Evolutionary conservation across 495 filamentous ascomycete species (phyloP).

Genomic region (Geoglossum glabrum): DNA sequence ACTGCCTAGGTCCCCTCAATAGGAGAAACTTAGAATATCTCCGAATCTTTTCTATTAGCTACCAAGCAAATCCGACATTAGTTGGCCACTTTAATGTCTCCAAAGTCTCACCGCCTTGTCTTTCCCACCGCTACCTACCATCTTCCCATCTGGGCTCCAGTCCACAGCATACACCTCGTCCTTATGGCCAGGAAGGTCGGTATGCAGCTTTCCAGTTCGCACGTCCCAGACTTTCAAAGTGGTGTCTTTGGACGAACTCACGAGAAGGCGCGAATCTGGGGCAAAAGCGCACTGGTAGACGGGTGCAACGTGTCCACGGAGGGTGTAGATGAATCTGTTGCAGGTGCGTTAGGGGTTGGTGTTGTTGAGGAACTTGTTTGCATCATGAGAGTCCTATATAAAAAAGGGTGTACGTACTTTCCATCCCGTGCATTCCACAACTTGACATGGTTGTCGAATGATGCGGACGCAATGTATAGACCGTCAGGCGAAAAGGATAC

Average conservation of each 20-base stretch:
- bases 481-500: slow-evolving; percentile 87
- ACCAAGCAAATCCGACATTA: too few species aligned
- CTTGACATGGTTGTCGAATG: slow-evolving; percentile 86
- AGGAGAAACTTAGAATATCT: too few species aligned
- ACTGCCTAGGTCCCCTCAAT: too few species aligned
- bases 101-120: slow-evolving; percentile 82
- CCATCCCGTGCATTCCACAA: slow-evolving; percentile 59
- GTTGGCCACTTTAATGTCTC: slow-evolving; percentile 35
- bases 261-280: slow-evolving; percentile 67
- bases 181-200: slow-evolving; percentile 78
- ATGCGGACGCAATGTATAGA: slow-evolving; percentile 61
- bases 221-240: slow-evolving; percentile 93
- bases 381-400: background rate
- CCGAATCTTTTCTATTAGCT: too few species aligned
- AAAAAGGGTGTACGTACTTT: slow-evolving; percentile 23
- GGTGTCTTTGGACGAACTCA: slow-evolving; percentile 76
- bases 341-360: slow-evolving; percentile 7
- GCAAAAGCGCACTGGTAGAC: slow-evolving; percentile 85
- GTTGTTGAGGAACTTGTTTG: background rate
- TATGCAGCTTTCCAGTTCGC: slow-evolving; percentile 49
- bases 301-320: slow-evolving; percentile 81
- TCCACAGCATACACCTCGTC: slow-evolving; percentile 91
- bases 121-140: slow-evolving; percentile 75
- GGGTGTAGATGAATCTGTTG: slow-evolving; percentile 52
- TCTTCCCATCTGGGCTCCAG: slow-evolving; percentile 72